These are phyloP conservation scores for Penicillium diatomitis DNA, from an alignment of 495 filamentous ascomycete species.

Conservation along the genomic window DNA sequence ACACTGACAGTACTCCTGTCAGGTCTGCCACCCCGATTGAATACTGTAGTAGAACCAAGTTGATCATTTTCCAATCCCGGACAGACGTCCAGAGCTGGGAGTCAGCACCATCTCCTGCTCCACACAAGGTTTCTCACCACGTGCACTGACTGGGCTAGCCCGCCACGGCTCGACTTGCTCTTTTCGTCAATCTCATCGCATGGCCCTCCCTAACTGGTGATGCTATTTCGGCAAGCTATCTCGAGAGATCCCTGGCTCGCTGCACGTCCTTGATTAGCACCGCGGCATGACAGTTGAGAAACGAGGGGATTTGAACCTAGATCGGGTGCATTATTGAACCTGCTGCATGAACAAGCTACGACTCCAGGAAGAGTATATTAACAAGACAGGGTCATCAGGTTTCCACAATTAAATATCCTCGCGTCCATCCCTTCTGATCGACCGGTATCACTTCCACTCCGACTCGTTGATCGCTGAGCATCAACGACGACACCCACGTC, in stretches of 20 bases:
- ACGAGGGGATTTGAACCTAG: neutral
- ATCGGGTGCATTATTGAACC: neutral
- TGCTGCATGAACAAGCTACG: neutral
- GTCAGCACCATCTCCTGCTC: neutral
- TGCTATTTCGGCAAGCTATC: neutral
- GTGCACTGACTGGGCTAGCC: neutral
- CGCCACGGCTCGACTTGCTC: constrained; percentile 9
- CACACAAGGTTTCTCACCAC: constrained; percentile 5
- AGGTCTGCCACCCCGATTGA: too few relatives aligned
- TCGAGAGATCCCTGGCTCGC: neutral
- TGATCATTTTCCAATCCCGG: too few relatives aligned
- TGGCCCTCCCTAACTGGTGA: constrained; percentile 14
- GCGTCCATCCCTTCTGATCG: neutral
- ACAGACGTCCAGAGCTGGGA: too few relatives aligned
- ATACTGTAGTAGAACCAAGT: too few relatives aligned
- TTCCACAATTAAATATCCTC: too few relatives aligned
- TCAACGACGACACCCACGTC: neutral
- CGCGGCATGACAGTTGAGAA: neutral
- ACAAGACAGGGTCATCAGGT: too few relatives aligned
- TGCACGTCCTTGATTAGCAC: neutral
- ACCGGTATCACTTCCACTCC: neutral
- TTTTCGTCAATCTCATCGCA: constrained; percentile 9
- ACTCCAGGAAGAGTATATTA: too few relatives aligned
- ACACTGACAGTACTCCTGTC: too few relatives aligned
- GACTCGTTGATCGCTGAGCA: neutral